phyloP scores from a whole-genome alignment of 441 rosid species.

The Pelargonium fulgidum region DNA sequence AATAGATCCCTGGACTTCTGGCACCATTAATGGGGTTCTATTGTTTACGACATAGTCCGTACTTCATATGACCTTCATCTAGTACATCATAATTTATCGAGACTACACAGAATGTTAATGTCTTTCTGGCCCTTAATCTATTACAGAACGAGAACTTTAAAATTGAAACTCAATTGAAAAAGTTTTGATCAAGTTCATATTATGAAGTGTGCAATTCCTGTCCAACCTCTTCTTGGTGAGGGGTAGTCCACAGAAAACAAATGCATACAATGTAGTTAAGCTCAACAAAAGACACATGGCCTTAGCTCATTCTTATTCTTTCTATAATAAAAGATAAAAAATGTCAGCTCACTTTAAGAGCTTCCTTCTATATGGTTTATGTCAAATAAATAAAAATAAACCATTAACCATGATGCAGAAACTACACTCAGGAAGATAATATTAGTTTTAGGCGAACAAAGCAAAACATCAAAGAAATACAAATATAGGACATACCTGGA shows the following conservation, averaged over 20 bases:
- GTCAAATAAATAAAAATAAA: not conserved
- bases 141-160: not conserved
- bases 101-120: not conserved
- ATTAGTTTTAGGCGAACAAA: slow-evolving; percentile 7
- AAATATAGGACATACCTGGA: slow-evolving; percentile 49
- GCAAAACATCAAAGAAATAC: slow-evolving; percentile 10
- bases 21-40: not conserved
- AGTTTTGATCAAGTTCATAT: not conserved
- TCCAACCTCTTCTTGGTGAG: not conserved
- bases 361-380: not conserved
- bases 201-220: not conserved
- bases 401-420: not conserved
- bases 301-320: not conserved
- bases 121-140: not conserved
- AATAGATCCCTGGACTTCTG: not conserved
- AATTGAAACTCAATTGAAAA: not conserved
- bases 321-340: not conserved
- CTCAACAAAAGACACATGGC: not conserved
- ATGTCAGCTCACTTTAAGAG: not conserved
- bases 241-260: not conserved
- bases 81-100: slow-evolving; percentile 1
- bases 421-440: slow-evolving; percentile 5
- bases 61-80: not conserved
- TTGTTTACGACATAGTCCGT: not conserved
- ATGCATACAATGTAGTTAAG: not conserved